Evolutionary conservation across 257 asterid species (phyloP).

Genomic region (Leonotis leonurus): DNA sequence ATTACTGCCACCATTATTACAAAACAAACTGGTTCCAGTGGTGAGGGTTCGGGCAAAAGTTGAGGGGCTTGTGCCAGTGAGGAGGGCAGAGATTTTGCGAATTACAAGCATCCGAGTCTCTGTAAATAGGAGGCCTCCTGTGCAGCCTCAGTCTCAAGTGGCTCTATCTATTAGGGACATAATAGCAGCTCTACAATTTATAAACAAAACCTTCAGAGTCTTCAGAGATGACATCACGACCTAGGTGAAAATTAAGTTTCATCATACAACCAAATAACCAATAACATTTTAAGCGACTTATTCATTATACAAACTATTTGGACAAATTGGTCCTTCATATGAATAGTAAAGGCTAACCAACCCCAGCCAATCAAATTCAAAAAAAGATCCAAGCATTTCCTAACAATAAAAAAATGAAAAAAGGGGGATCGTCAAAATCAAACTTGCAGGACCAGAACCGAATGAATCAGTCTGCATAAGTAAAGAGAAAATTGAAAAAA

Average conservation of each 20-base stretch:
- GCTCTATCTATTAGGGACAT: background rate
- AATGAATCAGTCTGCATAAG: too few species aligned
- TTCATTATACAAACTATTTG: too few species aligned
- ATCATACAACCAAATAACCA: background rate
- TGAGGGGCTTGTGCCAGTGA: slow-evolving; percentile 13
- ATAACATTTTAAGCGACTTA: too few species aligned
- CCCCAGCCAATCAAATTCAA: too few species aligned
- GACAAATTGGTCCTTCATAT: too few species aligned
- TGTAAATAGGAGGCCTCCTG: background rate
- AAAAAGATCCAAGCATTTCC: too few species aligned
- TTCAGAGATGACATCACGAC: background rate
- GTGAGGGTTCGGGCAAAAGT: slow-evolving; percentile 23
- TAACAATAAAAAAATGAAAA: too few species aligned
- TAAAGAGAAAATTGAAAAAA: too few species aligned
- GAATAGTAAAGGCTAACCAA: too few species aligned
- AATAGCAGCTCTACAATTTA: background rate
- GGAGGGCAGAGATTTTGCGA: slow-evolving; percentile 19
- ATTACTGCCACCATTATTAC: slow-evolving; percentile 17
- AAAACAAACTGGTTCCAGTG: slow-evolving; percentile 19
- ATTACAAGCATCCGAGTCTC: slow-evolving; percentile 17
- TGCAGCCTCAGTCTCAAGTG: background rate
- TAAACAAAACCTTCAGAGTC: background rate
- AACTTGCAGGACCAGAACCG: too few species aligned
- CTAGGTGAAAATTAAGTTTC: background rate
- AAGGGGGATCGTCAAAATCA: too few species aligned